Conservation (phyloP, 106 monocot species). For the Phalaenopsis equestris region DNA sequence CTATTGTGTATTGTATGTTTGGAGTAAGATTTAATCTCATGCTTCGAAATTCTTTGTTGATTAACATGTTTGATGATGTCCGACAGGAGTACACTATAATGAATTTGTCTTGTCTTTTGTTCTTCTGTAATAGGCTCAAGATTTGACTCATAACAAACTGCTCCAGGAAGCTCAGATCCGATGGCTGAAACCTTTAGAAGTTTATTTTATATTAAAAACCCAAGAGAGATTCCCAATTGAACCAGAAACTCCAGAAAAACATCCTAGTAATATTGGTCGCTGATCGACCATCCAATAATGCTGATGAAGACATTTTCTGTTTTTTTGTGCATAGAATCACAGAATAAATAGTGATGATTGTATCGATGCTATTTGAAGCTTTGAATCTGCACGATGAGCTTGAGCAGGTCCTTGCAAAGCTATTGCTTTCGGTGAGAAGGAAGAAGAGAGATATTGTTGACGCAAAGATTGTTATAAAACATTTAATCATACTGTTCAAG, state of each 20-base stretch:
- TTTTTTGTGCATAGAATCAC: too few species aligned
- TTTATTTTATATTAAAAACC: constrained; percentile 58
- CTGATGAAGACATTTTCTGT: too few species aligned
- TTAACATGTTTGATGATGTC: neutral
- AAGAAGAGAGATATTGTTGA: too few species aligned
- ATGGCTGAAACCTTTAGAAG: constrained; percentile 82
- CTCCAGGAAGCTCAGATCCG: constrained; percentile 41
- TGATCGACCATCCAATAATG: too few species aligned
- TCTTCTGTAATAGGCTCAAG: constrained; percentile 20
- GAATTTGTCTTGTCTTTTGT: neutral
- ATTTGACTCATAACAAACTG: constrained; percentile 51
- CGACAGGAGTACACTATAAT: neutral
- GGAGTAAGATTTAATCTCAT: neutral
- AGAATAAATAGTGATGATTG: too few species aligned
- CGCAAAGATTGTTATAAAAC: too few species aligned
- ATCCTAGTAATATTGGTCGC: constrained; percentile 45
- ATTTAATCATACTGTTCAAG: too few species aligned
- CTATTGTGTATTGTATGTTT: neutral
- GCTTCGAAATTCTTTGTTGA: neutral
- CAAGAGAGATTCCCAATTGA: constrained; percentile 39
- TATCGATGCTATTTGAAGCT: too few species aligned
- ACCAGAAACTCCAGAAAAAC: constrained; percentile 33
- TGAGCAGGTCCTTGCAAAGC: too few species aligned
- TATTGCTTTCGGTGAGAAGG: too few species aligned
- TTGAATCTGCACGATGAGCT: too few species aligned